Conservation (phyloP, 768 basidiomycete genomes). For the Suillus subluteus region DNA sequence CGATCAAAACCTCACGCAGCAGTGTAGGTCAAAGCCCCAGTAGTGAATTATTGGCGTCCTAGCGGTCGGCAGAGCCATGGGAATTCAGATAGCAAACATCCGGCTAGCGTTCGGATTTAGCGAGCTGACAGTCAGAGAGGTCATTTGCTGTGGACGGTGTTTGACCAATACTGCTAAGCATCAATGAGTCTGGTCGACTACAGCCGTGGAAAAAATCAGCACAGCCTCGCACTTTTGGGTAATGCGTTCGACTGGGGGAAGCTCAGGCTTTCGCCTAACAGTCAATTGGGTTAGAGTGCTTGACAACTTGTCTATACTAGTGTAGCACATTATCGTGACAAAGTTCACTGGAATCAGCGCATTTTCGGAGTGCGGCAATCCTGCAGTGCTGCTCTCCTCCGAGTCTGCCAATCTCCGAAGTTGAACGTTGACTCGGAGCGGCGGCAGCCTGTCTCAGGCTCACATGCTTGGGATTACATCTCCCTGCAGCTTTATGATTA, state of each 20-base stretch:
- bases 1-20: not conserved
- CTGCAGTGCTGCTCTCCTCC: no score
- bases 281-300: no score
- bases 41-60: not conserved
- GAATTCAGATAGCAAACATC: not conserved
- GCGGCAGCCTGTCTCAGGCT: not conserved
- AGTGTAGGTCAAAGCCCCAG: not conserved
- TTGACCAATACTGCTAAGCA: no score
- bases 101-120: no score
- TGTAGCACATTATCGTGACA: no score
- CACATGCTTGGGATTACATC: not conserved
- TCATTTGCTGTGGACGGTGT: not conserved
- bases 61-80: not conserved
- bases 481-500: not conserved
- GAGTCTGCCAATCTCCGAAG: not conserved
- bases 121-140: not conserved
- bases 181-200: no score
- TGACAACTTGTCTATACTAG: no score
- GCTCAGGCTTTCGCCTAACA: not conserved
- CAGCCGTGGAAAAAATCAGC: no score
- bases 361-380: no score
- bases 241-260: no score
- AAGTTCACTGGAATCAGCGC: no score
- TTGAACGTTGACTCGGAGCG: not conserved
- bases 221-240: no score